Conservation (phyloP, 2,329 filamentous ascomycete species). For the Fusarium ambrosium region DNA sequence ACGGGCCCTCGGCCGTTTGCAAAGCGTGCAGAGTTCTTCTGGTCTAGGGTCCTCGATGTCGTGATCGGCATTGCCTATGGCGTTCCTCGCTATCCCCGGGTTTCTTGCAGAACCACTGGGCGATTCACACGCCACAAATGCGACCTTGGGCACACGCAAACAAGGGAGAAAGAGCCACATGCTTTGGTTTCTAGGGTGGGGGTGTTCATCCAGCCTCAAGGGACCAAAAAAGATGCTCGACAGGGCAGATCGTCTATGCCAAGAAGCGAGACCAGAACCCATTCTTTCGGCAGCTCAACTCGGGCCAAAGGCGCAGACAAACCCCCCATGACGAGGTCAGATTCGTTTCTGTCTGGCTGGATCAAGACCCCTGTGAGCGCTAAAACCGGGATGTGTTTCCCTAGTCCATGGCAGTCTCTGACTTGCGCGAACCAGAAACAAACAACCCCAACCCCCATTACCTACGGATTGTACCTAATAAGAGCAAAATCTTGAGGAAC, state of each 20-base stretch:
- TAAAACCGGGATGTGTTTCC: slow-evolving; percentile 13
- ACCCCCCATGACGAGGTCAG: background rate
- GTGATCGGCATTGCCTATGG: slow-evolving; percentile 43
- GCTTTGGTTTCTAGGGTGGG: slow-evolving; percentile 13
- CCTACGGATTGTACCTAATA: slow-evolving; percentile 17
- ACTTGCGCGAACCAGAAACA: slow-evolving; percentile 10
- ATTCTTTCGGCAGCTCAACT: background rate
- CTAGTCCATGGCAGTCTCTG: slow-evolving; percentile 13
- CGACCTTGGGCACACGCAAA: slow-evolving; percentile 2
- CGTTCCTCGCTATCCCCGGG: slow-evolving; percentile 29
- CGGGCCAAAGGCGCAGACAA: background rate
- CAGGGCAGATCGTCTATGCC: slow-evolving; percentile 1
- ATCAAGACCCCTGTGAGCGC: slow-evolving; percentile 2
- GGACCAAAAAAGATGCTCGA: background rate
- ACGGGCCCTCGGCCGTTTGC: slow-evolving; percentile 19
- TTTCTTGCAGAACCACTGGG: background rate
- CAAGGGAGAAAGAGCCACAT: slow-evolving; percentile 18
- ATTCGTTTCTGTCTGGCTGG: background rate
- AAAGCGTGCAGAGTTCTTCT: slow-evolving; percentile 30
- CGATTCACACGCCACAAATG: slow-evolving; percentile 33
- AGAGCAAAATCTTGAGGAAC: slow-evolving; percentile 27
- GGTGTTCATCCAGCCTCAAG: slow-evolving; percentile 6
- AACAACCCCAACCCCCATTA: slow-evolving; percentile 19
- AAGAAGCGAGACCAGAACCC: background rate
- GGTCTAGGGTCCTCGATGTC: slow-evolving; percentile 37